Evolutionary conservation across 2,329 filamentous ascomycete species (phyloP), one percentile per base, ranked within the genome.

Genomic region (Penicillium sp.): DNA sequence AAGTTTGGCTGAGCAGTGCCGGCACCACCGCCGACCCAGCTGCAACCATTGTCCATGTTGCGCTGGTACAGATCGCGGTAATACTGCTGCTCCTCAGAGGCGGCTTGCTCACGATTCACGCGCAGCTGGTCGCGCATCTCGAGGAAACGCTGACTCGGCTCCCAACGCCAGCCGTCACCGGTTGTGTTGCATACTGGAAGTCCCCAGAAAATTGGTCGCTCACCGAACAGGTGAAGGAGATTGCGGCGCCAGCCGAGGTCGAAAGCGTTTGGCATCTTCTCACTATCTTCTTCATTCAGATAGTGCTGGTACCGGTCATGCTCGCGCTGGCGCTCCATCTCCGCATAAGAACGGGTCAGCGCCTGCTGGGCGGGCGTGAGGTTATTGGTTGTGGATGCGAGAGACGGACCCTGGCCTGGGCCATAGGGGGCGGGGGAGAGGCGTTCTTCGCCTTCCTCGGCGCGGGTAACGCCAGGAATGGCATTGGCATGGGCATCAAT

Each of bases 161-260:
- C 91, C 94, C 94, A 99, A 37, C 80, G 81, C 93, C 93, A 99
- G 18, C 94, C 94, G 69, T 99, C 90, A 27, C 93, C 93, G 0
- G 85, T 89, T 2, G 91, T 96, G 66, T 89, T 97, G 70, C 83
- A 85, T 39, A 97, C 76, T 0, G 94, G 94, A 1, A 97, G 55
- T 23, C 80, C 75, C 93, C 94, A 97, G 7, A 94, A 77, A 21
- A 83, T 72, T 1, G 85, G 86, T 1, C 78, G 83, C 0, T 84
- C 83, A 0, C 94, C 94, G 59, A 99, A 91, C 2, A 99, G 81
- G 68, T 96, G 90, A 1, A 75, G 68, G 4, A 97, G 71, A 68
- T 99, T 99, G 34, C 82, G 83, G 51, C 82, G 85, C 82, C 87
- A 88, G 52, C 94, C 94, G 2, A 96, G 84, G 63, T 99, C 90